Evolutionary conservation across 345 rosid genomes (phyloP).

Genomic region (Clarkia xantiana): DNA sequence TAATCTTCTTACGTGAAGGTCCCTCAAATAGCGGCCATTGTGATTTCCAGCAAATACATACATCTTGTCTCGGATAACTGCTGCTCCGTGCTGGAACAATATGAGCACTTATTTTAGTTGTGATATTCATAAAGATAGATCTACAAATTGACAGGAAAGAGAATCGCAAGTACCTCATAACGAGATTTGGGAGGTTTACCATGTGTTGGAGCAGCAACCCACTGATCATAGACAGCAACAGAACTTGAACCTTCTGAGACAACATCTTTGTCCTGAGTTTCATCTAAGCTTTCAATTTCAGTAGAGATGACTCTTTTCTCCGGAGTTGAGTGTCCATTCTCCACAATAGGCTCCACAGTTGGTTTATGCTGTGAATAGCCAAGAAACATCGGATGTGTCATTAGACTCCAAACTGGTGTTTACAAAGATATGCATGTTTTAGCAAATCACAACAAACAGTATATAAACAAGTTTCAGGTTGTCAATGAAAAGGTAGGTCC

Average conservation of each 20-base stretch:
- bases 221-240: conserved; percentile 76
- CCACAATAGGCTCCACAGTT: conserved; percentile 36
- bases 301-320: conserved; percentile 56
- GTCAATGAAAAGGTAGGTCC: neutral
- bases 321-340: conserved; percentile 46
- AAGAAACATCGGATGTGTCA: neutral
- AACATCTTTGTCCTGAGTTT: conserved; percentile 87
- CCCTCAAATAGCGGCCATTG: conserved; percentile 93
- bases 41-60: conserved; percentile 92
- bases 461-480: no score
- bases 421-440: no score
- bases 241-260: conserved; percentile 70
- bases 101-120: conserved; percentile 9
- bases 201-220: conserved; percentile 66
- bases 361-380: conserved; percentile 32
- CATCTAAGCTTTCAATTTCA: conserved; percentile 51
- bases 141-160: conserved; percentile 7
- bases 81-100: conserved; percentile 77
- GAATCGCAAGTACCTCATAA: conserved; percentile 54
- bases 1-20: conserved; percentile 68
- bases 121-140: conserved; percentile 9
- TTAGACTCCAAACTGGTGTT: no score
- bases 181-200: conserved; percentile 85
- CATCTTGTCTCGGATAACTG: conserved; percentile 83
- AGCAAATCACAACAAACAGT: no score